A percentile compares a stretch with the other conserved stretches of the same genome.
Conservation (phyloP, 306 rosid genomes). For the Geum urbanum region DNA sequence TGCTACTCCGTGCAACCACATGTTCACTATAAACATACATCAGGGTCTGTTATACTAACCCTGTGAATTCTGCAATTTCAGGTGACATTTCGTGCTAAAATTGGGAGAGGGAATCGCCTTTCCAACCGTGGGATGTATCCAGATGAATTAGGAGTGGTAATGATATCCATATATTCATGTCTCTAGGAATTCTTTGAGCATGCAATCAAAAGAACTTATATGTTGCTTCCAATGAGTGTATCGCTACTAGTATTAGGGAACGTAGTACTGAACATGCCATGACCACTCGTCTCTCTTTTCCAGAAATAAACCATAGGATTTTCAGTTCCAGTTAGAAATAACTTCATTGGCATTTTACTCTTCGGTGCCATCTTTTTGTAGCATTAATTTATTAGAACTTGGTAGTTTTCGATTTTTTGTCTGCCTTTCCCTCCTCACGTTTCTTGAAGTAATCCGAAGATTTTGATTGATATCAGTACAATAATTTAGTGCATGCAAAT, state of each 20-base stretch:
- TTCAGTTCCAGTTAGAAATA: not conserved
- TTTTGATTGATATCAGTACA: not conserved
- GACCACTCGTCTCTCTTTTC: not conserved
- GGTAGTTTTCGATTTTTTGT: not conserved
- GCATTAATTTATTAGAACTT: not conserved
- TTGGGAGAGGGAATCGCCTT: slow-evolving; percentile 62
- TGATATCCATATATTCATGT: slow-evolving; percentile 1
- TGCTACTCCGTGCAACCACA: slow-evolving; percentile 10
- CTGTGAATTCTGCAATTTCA: slow-evolving; percentile 25
- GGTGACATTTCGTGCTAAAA: slow-evolving; percentile 98
- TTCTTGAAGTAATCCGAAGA: not conserved
- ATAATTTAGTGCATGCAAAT: not conserved
- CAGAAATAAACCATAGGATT: not conserved
- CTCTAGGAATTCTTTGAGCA: not conserved
- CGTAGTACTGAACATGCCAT: not conserved
- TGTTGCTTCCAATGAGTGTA: not conserved
- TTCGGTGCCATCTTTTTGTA: not conserved
- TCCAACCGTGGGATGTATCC: slow-evolving; percentile 84
- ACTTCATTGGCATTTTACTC: not conserved
- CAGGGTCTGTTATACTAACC: not conserved
- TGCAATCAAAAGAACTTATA: not conserved
- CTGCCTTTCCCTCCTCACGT: not conserved
- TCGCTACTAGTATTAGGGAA: not conserved
- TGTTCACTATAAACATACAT: slow-evolving; percentile 2
- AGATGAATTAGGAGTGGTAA: slow-evolving; percentile 99